Conservation (phyloP, 2,329 filamentous ascomycete species). For the Fusarium mangiferae region DNA sequence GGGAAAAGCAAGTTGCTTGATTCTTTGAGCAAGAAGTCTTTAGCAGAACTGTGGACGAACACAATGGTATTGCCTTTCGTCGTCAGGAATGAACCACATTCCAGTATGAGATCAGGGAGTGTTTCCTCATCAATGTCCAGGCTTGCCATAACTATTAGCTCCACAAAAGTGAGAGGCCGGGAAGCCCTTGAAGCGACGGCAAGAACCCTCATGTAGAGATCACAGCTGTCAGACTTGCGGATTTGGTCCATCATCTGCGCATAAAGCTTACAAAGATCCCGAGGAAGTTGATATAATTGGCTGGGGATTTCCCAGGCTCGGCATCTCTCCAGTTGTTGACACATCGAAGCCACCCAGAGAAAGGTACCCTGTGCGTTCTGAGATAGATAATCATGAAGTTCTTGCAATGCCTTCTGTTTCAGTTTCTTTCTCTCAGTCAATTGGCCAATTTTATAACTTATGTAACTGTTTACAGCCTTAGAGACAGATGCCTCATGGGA, state of each 20-base stretch:
- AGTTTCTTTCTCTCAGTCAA: accelerated
- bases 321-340: background rate
- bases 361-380: slow-evolving; percentile 44
- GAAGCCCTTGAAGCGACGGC: background rate
- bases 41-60: background rate
- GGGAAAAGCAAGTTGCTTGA: accelerated
- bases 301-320: background rate
- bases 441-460: slow-evolving; percentile 45
- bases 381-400: background rate
- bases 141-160: background rate
- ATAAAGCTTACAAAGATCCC: accelerated
- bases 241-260: background rate
- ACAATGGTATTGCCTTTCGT: accelerated
- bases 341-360: slow-evolving; percentile 38
- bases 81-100: background rate
- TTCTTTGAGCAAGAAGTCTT: background rate
- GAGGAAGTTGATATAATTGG: accelerated
- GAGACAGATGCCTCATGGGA: slow-evolving; percentile 49
- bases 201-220: accelerated
- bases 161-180: background rate
- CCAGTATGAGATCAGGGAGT: accelerated
- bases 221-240: accelerated
- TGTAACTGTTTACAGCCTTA: slow-evolving; percentile 52
- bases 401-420: accelerated
- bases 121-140: accelerated